Evolutionary conservation across 257 asterid genomes (phyloP).

Genomic region (Nicotiana obtusifolia): DNA sequence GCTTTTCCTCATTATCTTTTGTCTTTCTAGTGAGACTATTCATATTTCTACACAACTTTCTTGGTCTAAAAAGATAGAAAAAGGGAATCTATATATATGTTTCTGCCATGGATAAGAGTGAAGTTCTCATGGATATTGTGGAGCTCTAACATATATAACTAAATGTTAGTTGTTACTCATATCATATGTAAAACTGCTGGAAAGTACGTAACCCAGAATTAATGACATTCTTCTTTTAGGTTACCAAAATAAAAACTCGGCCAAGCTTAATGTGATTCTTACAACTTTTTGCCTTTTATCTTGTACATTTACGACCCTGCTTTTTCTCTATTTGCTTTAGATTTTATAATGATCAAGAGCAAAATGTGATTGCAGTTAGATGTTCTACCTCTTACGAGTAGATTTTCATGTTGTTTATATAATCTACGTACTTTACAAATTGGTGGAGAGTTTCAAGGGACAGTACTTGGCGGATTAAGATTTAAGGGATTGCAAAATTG

Average conservation of each 20-base stretch:
- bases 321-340: neutral
- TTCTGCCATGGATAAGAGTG: neutral
- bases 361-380: neutral
- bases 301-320: neutral
- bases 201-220: neutral
- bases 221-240: slow-evolving; percentile 6
- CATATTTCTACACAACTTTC: neutral
- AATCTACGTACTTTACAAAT: no score
- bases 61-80: neutral
- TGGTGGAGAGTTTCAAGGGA: no score
- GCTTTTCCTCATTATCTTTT: neutral
- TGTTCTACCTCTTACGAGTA: neutral
- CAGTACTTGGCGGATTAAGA: no score
- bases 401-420: no score
- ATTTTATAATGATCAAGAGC: neutral
- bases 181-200: neutral
- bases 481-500: no score
- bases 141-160: neutral
- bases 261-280: neutral
- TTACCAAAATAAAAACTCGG: neutral
- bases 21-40: neutral
- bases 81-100: neutral
- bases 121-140: neutral
- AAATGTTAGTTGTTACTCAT: neutral
- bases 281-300: no score